Conservation (phyloP, 768 basidiomycete species). For the Russula emetica region DNA sequence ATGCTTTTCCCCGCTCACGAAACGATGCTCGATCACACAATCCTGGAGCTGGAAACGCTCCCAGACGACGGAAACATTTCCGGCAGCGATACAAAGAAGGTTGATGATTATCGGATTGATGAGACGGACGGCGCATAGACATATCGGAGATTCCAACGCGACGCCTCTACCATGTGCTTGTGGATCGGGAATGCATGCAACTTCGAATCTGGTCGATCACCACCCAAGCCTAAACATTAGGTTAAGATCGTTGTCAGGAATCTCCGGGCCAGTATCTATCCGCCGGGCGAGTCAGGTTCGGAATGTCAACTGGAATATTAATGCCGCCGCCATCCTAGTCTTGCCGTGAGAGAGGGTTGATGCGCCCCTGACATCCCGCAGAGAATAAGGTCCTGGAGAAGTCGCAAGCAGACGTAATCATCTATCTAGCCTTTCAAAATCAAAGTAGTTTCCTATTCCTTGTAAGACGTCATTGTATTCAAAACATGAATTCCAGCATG, state of each 20-base stretch:
- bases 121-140: neutral
- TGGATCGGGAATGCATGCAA: neutral
- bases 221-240: neutral
- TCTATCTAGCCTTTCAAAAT: too few species aligned
- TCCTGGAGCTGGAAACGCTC: constrained; percentile 5
- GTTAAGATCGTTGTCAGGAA: neutral
- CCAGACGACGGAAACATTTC: neutral
- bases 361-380: neutral
- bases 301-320: neutral
- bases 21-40: constrained; percentile 24
- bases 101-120: neutral
- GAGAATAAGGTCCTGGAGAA: neutral
- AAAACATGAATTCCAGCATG: constrained; percentile 2
- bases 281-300: neutral
- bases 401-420: neutral
- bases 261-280: neutral
- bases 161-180: neutral
- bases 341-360: neutral
- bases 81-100: constrained; percentile 1
- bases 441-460: too few species aligned
- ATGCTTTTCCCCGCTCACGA: constrained; percentile 17
- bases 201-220: neutral
- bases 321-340: neutral
- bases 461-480: too few species aligned
- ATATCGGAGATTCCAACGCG: neutral